phyloP scores from a whole-genome alignment of 2,329 filamentous ascomycete genomes.

The Dothideomycetes sp. region DNA sequence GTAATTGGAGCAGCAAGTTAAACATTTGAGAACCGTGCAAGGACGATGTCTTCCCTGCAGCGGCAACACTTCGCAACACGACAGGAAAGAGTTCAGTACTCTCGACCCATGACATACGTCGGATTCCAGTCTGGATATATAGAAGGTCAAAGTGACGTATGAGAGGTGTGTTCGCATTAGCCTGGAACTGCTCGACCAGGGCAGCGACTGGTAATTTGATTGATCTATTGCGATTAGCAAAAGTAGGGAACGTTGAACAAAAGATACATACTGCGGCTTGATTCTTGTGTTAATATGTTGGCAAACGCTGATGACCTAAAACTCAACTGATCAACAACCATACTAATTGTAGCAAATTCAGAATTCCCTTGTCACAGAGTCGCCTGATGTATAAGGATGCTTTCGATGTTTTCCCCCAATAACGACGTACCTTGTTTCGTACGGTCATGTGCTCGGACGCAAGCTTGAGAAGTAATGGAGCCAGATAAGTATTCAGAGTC shows the following conservation, averaged over 20 bases:
- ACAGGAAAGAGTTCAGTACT: conserved; percentile 64
- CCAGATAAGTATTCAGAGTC: conserved; percentile 67
- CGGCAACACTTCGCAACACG: conserved; percentile 57
- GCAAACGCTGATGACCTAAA: conserved; percentile 56
- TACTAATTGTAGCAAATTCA: too few species aligned
- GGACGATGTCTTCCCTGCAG: conserved; percentile 36
- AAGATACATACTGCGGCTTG: conserved; percentile 40
- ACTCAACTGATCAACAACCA: background rate
- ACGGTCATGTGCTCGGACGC: conserved; percentile 72
- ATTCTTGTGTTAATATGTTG: conserved; percentile 62
- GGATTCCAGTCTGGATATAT: conserved; percentile 78
- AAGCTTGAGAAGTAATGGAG: conserved; percentile 77
- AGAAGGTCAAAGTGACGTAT: conserved; percentile 82
- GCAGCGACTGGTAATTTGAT: conserved; percentile 77
- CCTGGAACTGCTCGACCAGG: conserved; percentile 83
- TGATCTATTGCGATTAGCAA: conserved; percentile 27
- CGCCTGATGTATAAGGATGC: too few species aligned
- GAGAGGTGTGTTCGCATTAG: conserved; percentile 55
- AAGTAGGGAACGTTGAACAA: conserved; percentile 15
- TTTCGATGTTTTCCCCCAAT: too few species aligned
- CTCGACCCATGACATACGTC: conserved; percentile 50
- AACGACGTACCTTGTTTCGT: conserved; percentile 55
- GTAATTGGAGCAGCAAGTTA: conserved; percentile 68
- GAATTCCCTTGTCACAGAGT: too few species aligned
- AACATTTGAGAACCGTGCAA: conserved; percentile 57